Evolutionary conservation across 192 early-diverging fungal genomes (phyloP).

Genomic region (Coemansia sp.): DNA sequence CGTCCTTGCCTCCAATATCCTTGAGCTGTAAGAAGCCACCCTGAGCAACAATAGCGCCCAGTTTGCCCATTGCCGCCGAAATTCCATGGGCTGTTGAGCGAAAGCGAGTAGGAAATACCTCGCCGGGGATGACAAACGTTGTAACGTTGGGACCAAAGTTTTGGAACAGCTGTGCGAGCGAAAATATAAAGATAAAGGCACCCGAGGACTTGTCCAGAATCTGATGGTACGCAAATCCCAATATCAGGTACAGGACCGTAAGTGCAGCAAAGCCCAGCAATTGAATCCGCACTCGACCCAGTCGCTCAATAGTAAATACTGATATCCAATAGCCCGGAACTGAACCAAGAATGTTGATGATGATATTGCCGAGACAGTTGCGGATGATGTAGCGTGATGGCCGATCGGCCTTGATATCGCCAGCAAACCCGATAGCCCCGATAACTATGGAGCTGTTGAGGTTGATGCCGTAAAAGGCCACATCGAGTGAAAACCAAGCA

Average conservation of each 20-base stretch:
- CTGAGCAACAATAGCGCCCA: constrained; percentile 75
- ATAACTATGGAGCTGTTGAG: constrained; percentile 77
- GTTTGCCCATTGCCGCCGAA: constrained; percentile 75
- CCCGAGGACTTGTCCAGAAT: constrained; percentile 59
- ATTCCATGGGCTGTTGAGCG: constrained; percentile 79
- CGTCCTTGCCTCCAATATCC: constrained; percentile 66
- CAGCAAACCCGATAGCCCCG: constrained; percentile 65
- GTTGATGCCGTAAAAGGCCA: constrained; percentile 81
- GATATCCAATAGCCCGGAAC: constrained; percentile 96
- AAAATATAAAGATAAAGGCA: constrained; percentile 69
- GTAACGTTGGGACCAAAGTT: constrained; percentile 96
- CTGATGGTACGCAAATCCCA: constrained; percentile 70
- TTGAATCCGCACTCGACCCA: constrained; percentile 90
- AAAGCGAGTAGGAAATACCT: constrained; percentile 79
- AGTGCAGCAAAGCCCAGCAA: constrained; percentile 81
- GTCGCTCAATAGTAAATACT: constrained; percentile 80
- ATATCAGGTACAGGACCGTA: constrained; percentile 71
- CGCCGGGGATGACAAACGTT: constrained; percentile 81
- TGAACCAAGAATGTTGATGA: constrained; percentile 81
- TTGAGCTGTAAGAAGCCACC: constrained; percentile 69
- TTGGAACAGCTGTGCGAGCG: constrained; percentile 75
- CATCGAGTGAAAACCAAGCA: constrained; percentile 76
- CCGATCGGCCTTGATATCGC: constrained; percentile 17
- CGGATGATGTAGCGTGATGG: constrained; percentile 57
- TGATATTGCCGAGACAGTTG: constrained; percentile 85